Evolutionary conservation across 352 stramenopile species (phyloP).

Genomic region (Elongisporangium prolatum): DNA sequence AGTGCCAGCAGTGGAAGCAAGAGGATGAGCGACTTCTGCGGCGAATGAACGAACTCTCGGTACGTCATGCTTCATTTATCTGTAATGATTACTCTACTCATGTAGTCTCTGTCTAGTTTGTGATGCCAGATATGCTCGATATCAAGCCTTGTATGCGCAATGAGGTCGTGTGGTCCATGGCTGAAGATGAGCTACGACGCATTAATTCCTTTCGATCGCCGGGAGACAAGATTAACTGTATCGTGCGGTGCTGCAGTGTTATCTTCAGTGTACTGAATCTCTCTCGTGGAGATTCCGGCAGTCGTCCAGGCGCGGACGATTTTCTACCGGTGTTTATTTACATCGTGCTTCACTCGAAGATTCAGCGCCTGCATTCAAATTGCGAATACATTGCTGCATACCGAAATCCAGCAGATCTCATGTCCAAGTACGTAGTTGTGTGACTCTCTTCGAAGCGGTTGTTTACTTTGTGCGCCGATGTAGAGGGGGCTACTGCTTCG

Average conservation of each 20-base stretch:
- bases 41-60: constrained; percentile 81
- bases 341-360: constrained; percentile 87
- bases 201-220: constrained; percentile 86
- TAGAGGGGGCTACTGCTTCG: constrained; percentile 89
- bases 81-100: not conserved
- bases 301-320: constrained; percentile 79
- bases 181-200: constrained; percentile 83
- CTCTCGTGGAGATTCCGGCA: constrained; percentile 56
- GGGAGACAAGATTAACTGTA: constrained; percentile 89
- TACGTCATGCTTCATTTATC: constrained; percentile 15
- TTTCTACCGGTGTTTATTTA: constrained; percentile 93
- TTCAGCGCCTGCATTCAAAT: constrained; percentile 84
- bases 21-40: constrained; percentile 69
- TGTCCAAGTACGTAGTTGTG: constrained; percentile 71
- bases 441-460: not conserved
- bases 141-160: constrained; percentile 89
- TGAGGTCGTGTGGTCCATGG: constrained; percentile 87
- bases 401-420: constrained; percentile 83
- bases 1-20: constrained; percentile 59
- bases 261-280: constrained; percentile 90
- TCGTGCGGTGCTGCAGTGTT: constrained; percentile 83
- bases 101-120: constrained; percentile 26
- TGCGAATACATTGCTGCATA: constrained; percentile 90
- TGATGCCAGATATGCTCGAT: constrained; percentile 87
- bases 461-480: not conserved